These are phyloP conservation scores for Saksenaea oblongispora DNA, from an alignment of 371 early-diverging fungal genomes.

Conservation along the genomic window DNA sequence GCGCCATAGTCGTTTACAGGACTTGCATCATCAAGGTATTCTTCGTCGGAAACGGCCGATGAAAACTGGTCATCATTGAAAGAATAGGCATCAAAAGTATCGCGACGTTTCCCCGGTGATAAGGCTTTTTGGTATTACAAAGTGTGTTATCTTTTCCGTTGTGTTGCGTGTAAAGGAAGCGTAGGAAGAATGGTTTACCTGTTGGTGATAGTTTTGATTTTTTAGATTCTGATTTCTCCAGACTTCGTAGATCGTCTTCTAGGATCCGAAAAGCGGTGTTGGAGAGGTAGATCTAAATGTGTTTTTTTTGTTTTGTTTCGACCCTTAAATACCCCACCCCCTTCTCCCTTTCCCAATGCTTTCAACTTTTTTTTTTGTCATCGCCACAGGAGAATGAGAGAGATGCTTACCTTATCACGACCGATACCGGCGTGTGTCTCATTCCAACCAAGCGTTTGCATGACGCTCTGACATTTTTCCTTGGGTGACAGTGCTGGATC, in stretches of 20 bases:
- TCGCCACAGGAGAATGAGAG: background rate
- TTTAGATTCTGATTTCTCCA: slow-evolving; percentile 46
- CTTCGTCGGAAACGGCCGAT: slow-evolving; percentile 35
- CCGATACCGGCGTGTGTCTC: slow-evolving; percentile 66
- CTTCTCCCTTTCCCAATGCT: background rate
- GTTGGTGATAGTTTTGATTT: slow-evolving; percentile 35
- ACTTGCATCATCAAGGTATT: slow-evolving; percentile 24
- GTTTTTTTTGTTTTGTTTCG: background rate
- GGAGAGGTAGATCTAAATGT: slow-evolving; percentile 61
- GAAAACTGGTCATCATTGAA: slow-evolving; percentile 39
- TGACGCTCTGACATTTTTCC: slow-evolving; percentile 57
- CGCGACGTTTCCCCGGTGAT: slow-evolving; percentile 14
- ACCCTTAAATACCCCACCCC: background rate
- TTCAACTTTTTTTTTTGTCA: background rate
- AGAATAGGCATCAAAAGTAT: slow-evolving; percentile 32
- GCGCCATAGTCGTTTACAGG: slow-evolving; percentile 23
- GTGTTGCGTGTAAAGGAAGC: background rate
- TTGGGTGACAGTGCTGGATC: slow-evolving; percentile 32
- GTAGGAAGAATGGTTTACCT: slow-evolving; percentile 13
- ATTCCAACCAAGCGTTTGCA: slow-evolving; percentile 63
- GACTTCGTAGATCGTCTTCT: slow-evolving; percentile 60
- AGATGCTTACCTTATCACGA: slow-evolving; percentile 38
- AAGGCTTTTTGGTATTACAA: background rate
- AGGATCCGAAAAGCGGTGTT: slow-evolving; percentile 74
- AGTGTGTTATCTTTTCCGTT: background rate